Percentiles rank a stretch among this genome's conserved stretches.
Conservation (phyloP, 2,329 filamentous ascomycete species). For the Albifimbria verrucaria region DNA sequence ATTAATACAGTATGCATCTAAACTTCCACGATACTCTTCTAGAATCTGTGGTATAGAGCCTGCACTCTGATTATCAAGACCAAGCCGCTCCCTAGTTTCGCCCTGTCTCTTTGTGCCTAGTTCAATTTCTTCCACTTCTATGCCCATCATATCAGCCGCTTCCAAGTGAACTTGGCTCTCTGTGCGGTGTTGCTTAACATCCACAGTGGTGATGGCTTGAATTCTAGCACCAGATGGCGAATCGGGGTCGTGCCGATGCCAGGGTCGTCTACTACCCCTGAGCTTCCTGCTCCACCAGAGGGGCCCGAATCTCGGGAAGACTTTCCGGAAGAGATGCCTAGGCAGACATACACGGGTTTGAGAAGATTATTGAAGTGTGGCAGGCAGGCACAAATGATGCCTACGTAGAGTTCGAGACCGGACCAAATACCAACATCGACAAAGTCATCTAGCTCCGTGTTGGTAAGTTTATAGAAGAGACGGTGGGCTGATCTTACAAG, state of each 20-base stretch:
- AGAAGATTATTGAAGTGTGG: constrained; percentile 7
- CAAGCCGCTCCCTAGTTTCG: neutral
- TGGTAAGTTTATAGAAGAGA: neutral
- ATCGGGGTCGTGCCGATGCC: neutral
- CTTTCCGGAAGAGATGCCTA: neutral
- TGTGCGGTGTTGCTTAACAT: neutral
- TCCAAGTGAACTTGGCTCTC: neutral
- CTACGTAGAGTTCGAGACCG: constrained; percentile 21
- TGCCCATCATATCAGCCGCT: neutral
- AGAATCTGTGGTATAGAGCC: no score
- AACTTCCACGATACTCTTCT: no score
- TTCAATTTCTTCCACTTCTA: neutral
- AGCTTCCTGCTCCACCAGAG: neutral
- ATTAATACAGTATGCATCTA: no score
- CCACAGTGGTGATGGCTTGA: neutral
- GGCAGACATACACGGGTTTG: neutral
- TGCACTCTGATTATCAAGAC: no score
- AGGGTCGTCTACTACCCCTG: neutral
- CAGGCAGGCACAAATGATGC: constrained; percentile 25
- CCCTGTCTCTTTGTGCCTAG: neutral
- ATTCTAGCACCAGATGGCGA: neutral
- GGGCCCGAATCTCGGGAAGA: neutral
- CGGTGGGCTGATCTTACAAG: constrained; percentile 11
- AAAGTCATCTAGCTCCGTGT: constrained; percentile 11
- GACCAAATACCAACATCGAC: constrained; percentile 20